A percentile compares a stretch with the other conserved stretches of the same genome.
These are phyloP conservation scores for Anthostomella pinea DNA, from an alignment of 2,329 filamentous ascomycete genomes.

Conservation along the genomic window DNA sequence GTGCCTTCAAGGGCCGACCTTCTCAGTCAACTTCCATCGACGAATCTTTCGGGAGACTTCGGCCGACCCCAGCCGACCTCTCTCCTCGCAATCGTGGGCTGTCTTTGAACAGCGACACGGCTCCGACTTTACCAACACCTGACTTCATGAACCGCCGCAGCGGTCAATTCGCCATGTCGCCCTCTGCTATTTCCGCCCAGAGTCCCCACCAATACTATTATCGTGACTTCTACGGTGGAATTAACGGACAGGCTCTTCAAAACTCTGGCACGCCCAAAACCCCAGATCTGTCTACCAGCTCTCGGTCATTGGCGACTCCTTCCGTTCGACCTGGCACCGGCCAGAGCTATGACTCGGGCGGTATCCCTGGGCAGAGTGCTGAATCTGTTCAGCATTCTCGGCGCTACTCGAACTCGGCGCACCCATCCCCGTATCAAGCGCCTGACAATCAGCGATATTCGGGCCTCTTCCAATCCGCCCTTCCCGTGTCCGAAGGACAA, in stretches of 20 bases:
- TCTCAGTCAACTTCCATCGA: slow-evolving; percentile 58
- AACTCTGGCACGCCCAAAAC: slow-evolving; percentile 57
- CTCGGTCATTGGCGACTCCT: slow-evolving; percentile 45
- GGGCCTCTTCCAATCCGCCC: slow-evolving; percentile 80
- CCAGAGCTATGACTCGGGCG: slow-evolving; percentile 55
- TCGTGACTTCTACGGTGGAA: slow-evolving; percentile 50
- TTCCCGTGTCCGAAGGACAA: slow-evolving; percentile 71
- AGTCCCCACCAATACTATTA: slow-evolving; percentile 57
- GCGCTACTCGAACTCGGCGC: slow-evolving; percentile 55
- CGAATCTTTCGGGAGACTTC: slow-evolving; percentile 47
- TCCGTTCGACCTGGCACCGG: slow-evolving; percentile 57
- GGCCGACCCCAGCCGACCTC: slow-evolving; percentile 47
- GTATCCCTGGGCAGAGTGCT: slow-evolving; percentile 48
- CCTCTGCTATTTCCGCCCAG: slow-evolving; percentile 44
- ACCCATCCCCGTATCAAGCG: slow-evolving; percentile 46
- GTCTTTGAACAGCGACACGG: slow-evolving; percentile 61
- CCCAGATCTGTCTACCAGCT: slow-evolving; percentile 49
- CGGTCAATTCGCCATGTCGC: slow-evolving; percentile 62
- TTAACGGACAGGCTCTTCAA: slow-evolving; percentile 48
- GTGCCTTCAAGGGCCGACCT: slow-evolving; percentile 58
- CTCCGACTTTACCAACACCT: slow-evolving; percentile 61
- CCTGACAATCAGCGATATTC: slow-evolving; percentile 59
- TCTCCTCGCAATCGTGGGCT: slow-evolving; percentile 54
- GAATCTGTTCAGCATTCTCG: slow-evolving; percentile 46
- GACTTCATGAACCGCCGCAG: slow-evolving; percentile 66